Evolutionary conservation across 495 filamentous ascomycete species (phyloP), one percentile per base, ranked within the genome.

Genomic region (Tuber borchii): DNA sequence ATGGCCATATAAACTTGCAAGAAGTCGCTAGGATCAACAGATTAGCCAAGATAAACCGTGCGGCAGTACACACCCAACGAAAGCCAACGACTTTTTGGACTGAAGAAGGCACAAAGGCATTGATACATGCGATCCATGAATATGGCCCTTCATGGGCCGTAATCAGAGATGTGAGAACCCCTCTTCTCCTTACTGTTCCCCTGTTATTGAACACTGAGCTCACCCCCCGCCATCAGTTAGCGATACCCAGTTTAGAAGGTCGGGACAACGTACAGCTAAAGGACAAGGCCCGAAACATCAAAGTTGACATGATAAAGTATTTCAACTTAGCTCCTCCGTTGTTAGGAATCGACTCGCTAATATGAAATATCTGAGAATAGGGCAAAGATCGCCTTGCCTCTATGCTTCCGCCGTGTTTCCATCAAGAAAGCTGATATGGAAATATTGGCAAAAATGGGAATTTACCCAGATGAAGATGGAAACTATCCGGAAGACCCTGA

Each of bases 51-150:
- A 61, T 40, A 37, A 72, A 75, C 68, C 48, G 31, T 71, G 61
- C 42, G 2, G 70, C 20, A 2, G 86, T 89, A 87, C 79, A 87
- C 86, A 83, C 84, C 80, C 40, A 40, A 22, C 72, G 69, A 8
- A 46, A 45, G 69, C 14, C 42, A 72, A 78, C 87, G 86, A 74
- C 83, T 69, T 3, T 80, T 88, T 82, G 81, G 78, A 83, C 82
- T 0, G 77, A 84, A 48, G 80, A 82, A 75, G 79, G 86, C 79
- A 84, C 87, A 73, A 84, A 85, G 1, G 82, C 81, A 16, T 87
- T 90, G 74, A 87, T 90, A 48, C 85, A 85, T 77, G 87, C 86
- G 3, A 90, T 90, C 71, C 88, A 89, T 20, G 79, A 86, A 83
- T 84, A 45, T 71, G 80, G 80, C 2, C 73, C 73, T 26, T 61